Base-by-base conservation (phyloP, 192 early-diverging fungal genomes). In the Backusella tarrabulga region DNA sequence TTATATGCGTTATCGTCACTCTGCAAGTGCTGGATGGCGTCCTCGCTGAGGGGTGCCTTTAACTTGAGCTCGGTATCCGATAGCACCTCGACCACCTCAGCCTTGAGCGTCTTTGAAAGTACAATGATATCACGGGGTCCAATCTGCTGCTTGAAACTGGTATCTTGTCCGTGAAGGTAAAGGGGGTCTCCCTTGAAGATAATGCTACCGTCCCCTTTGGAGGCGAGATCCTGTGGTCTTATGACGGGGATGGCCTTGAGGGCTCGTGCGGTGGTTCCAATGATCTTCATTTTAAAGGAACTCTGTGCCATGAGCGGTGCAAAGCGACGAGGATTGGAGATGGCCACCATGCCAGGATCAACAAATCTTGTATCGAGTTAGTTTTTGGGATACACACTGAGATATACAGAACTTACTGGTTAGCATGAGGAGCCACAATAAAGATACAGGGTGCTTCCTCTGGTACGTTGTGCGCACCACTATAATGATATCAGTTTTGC, bases 201-300 rank as follows among this genome's bases (percentile, higher is more conserved):
- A 34, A 96, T 76, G 35, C 34, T 85, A 36, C 97, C 97, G 40
- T 80, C 78, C 1, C 93, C 94, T 14, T 73, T 70, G 52, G 85
- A 85, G 12, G 92, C 92, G 50, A 95, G 81, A 81, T 99, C 97
- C 82, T 98, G 97, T 73, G 96, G 93, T 56, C 97, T 87, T 71
- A 91, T 90, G 12, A 99, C 97, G 3, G 97, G 94, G 83, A 99
- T 97, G 5, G 95, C 92, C 73, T 93, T 86, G 70, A 97, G 67
- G 15, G 85, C 79, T 19, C 92, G 83, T 7, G 91, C 95, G 75
- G 93, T 91, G 50, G 89, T 77, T 8, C 96, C 97, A 75, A 99
- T 95, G 77, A 90, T 91, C 76, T 85, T 85, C 77, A 91, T 90
- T 42, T 93, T 91, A 90, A 97, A 95, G 41, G 92, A 93, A 74